Evolutionary conservation across 768 basidiomycete genomes (phyloP), one percentile per base, ranked within the genome.

Genomic region (Boletus rufocinnamomeus): DNA sequence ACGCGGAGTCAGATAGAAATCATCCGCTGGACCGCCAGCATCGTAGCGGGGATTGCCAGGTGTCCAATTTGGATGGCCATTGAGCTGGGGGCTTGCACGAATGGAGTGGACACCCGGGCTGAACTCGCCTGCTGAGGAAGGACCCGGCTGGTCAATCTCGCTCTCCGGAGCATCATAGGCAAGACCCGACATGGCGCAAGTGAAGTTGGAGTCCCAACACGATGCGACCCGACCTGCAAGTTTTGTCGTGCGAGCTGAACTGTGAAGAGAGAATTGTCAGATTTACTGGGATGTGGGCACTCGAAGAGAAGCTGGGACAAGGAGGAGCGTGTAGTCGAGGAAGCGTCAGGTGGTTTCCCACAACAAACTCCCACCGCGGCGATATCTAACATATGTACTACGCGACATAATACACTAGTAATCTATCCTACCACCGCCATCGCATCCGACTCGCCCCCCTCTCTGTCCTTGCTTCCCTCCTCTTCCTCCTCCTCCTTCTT

Each of bases 121-220:
- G 19, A 41, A 51, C 55, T 41, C 52, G 45, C 57, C 46, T 21
- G 49, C 28, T 27, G 50, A 55, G 25, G 43, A 57, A 46, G 60
- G 57, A 23, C 61, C 60, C 17, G 44, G 43, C 27, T 17, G 50
- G 50, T 58, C 62, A 10, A 49, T 37, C 38, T 52, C 56, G 37
- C 51, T 49, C 45, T 71, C 73, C 19, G 65, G 65, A 28, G 30
- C 32, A 57, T 72, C 67, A 52, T 73, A 73, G 25, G 72, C 71
- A 25, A 73, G 66, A 46, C 63, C 57, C 32, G 69, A 74, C 73
- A 73, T 74, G 60, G 44, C 41, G 40, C 23, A 27, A 52, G 30
- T 21, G 61, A 49, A 38, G 57, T 45, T 19, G 54, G 21, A 34
- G 30, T 28, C 21, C 25, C 34, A 7, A 7, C 32, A 43, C 38